Percentiles rank a stretch among this genome's conserved stretches.
Evolutionary conservation across 164 flowering plant genomes (phyloP).

Genomic region (Magnolia sinica): DNA sequence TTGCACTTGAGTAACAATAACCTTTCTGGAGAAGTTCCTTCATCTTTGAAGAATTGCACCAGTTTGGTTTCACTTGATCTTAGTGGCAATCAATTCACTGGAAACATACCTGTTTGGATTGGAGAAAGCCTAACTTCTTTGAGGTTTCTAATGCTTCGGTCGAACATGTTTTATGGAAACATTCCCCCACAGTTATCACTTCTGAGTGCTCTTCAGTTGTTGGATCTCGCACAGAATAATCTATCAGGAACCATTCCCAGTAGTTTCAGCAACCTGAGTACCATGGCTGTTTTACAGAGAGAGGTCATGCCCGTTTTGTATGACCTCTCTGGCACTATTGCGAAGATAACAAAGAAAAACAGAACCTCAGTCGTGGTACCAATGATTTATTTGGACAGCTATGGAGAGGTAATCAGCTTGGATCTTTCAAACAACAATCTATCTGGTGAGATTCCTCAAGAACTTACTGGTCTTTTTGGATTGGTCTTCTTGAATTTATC

Average conservation of each 20-base stretch:
- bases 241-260: conserved; percentile 22
- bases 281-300: conserved; percentile 3
- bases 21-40: conserved; percentile 5
- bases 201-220: conserved; percentile 6
- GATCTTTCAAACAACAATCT: conserved; percentile 18
- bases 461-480: conserved; percentile 9
- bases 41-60: conserved; percentile 12
- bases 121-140: conserved; percentile 6
- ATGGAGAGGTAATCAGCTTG: background rate
- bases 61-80: conserved; percentile 6
- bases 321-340: background rate
- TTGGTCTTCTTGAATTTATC: background rate
- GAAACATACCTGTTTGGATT: conserved; percentile 12
- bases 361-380: too few species aligned
- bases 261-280: conserved; percentile 23
- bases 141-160: background rate
- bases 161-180: conserved; percentile 14
- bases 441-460: conserved; percentile 14
- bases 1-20: conserved; percentile 12
- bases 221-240: conserved; percentile 28
- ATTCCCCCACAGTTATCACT: conserved; percentile 21
- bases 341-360: background rate
- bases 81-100: conserved; percentile 1
- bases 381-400: accelerated
- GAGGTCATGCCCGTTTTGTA: too few species aligned